These are phyloP conservation scores for Lepidopterella palustris DNA, from an alignment of 495 filamentous ascomycete species.

Conservation along the genomic window DNA sequence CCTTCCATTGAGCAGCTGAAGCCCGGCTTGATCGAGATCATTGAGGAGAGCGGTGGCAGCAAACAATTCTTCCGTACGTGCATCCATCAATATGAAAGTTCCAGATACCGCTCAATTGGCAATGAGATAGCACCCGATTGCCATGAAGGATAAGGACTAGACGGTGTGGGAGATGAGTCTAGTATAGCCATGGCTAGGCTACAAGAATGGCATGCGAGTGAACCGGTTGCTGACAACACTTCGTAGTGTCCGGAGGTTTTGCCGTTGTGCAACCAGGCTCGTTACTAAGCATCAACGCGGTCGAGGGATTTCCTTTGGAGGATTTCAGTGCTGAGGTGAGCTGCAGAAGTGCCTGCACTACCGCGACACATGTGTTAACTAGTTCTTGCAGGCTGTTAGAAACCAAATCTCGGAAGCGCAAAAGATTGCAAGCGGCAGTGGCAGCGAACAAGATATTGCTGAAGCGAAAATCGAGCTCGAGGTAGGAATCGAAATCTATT, in stretches of 20 bases:
- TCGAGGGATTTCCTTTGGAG: constrained; percentile 89
- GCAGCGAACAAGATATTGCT: constrained; percentile 94
- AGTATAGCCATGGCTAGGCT: too few species aligned
- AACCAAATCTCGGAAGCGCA: constrained; percentile 86
- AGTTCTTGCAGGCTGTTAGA: constrained; percentile 47
- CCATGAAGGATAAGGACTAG: too few species aligned
- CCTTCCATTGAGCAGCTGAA: constrained; percentile 98
- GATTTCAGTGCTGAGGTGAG: constrained; percentile 83
- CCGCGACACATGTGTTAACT: neutral
- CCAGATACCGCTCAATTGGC: neutral
- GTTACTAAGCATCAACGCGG: constrained; percentile 91
- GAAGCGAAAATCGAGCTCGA: constrained; percentile 98
- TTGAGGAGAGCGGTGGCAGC: constrained; percentile 86
- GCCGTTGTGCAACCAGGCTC: constrained; percentile 95
- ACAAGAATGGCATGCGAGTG: too few species aligned
- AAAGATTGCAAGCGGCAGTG: constrained; percentile 83
- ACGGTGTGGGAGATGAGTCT: too few species aligned
- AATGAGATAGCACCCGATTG: neutral
- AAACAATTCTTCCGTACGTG: constrained; percentile 98
- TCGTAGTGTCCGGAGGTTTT: constrained; percentile 87
- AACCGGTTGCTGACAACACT: constrained; percentile 9
- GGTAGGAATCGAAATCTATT: constrained; percentile 46
- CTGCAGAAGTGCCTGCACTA: constrained; percentile 10
- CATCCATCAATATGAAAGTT: neutral
- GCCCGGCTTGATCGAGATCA: constrained; percentile 88